Base-by-base conservation (phyloP, 257 asterid species). In the Solanum lycopersicoides region DNA sequence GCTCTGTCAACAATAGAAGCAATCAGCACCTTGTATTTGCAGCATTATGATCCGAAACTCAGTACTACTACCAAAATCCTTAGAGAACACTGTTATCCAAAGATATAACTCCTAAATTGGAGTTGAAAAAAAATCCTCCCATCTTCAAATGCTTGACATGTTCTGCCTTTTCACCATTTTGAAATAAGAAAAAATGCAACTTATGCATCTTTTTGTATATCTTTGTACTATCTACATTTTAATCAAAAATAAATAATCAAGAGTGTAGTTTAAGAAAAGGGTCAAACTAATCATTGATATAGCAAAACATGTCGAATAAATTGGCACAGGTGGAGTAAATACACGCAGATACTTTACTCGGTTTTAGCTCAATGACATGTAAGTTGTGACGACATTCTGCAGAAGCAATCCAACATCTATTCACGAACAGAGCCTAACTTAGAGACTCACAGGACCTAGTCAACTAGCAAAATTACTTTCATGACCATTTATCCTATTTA, bases 1-100 rank as follows among this genome's bases (percentile, higher is more conserved):
- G 94, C 99, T 97, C 99, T 97, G 95, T 90, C 85, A 89, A 56
- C 23, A 73, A 83, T 32, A 91, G 87, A 86, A 89, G 86, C 88
- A 89, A 72, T 77, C 85, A 87, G 20, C 85, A 80, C 63, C 66
- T 82, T 30, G 21, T 30, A 82, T 82, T 80, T 30, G 69, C 44
- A 2, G 68, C 44, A 80, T 4, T 18, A 30, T 47, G 69, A 37
- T 80, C 44, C 69, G 30, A 80, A 18, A 47, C 6, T 44, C 39
- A 50, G 85, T 45, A 50, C 85, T 80, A 80, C 28, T 30, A 30
- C 44, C 44, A 47, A 39, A 47, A 80, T 47, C 68, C 85, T 30
- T 16, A 80, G 42, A 18, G 15, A 80, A 56, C 44, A 82, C 69
- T 50, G 28, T 45, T 45, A 32, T 13, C 69, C 69, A 50, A 47